Conservation (phyloP, 108 stramenopile genomes). For the Pinguiococcus pyrenoidosus region DNA sequence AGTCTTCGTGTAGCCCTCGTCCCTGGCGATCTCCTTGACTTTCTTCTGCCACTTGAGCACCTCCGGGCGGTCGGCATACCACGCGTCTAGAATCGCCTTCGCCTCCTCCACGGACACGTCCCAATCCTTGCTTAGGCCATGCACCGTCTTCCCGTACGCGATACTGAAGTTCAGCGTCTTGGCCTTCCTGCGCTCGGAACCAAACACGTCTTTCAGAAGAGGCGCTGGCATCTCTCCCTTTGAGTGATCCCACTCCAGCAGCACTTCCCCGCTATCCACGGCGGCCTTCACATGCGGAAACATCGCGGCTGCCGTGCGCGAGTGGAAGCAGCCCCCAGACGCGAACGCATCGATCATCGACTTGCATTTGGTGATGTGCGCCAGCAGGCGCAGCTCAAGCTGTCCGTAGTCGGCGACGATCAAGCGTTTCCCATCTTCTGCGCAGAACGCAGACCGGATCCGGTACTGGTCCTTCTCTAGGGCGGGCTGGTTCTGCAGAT, state of each 20-base stretch:
- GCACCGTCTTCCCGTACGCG: slow-evolving; percentile 98
- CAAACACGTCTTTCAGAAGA: slow-evolving; percentile 88
- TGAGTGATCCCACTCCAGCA: slow-evolving; percentile 70
- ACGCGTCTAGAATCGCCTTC: slow-evolving; percentile 73
- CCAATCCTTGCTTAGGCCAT: slow-evolving; percentile 91
- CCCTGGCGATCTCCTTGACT: slow-evolving; percentile 53
- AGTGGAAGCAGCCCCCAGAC: slow-evolving; percentile 92
- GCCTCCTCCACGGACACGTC: slow-evolving; percentile 75
- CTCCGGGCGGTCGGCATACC: slow-evolving; percentile 90
- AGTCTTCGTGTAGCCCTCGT: slow-evolving; percentile 62
- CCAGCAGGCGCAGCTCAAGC: slow-evolving; percentile 85
- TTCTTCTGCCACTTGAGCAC: slow-evolving; percentile 80
- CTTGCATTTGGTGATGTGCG: slow-evolving; percentile 84
- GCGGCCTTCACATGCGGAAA: slow-evolving; percentile 80
- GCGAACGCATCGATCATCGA: slow-evolving; percentile 94
- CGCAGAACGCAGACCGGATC: slow-evolving; percentile 62
- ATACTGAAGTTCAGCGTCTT: slow-evolving; percentile 98
- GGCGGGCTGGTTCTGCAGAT: slow-evolving; percentile 98
- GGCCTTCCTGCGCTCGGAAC: slow-evolving; percentile 89
- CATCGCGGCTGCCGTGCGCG: slow-evolving; percentile 94
- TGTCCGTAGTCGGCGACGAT: slow-evolving; percentile 99
- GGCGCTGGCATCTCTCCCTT: slow-evolving; percentile 74
- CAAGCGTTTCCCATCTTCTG: slow-evolving; percentile 71
- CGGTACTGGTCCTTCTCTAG: slow-evolving; percentile 72
- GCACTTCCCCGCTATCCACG: slow-evolving; percentile 77